These are phyloP conservation scores for Cercospora janseana DNA, from an alignment of 2,329 filamentous ascomycete genomes.

Conservation along the genomic window DNA sequence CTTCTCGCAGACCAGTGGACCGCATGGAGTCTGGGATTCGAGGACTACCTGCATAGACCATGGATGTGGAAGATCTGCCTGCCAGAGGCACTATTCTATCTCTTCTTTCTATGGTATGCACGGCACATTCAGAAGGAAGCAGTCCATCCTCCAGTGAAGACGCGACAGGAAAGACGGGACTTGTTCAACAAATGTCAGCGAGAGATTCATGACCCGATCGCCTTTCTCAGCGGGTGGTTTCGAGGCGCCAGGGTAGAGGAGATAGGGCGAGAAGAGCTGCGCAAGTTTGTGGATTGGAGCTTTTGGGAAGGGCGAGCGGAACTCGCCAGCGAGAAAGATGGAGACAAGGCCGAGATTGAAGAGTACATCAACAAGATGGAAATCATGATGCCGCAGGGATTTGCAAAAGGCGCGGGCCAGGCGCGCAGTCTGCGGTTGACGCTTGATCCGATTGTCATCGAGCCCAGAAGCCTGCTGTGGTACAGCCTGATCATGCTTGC, in stretches of 20 bases:
- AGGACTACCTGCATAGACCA: constrained; percentile 21
- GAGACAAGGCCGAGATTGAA: constrained; percentile 53
- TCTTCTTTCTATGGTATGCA: constrained; percentile 55
- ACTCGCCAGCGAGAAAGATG: constrained; percentile 50
- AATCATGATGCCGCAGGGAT: constrained; percentile 49
- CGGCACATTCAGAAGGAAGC: constrained; percentile 53
- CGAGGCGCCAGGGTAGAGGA: constrained; percentile 57
- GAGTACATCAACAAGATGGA: constrained; percentile 57
- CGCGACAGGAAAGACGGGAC: constrained; percentile 50
- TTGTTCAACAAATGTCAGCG: constrained; percentile 59
- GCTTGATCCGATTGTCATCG: constrained; percentile 60
- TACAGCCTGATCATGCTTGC: constrained; percentile 57
- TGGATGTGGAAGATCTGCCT: constrained; percentile 46
- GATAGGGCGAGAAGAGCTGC: constrained; percentile 65
- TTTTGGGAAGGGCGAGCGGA: constrained; percentile 63
- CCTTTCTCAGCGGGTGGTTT: constrained; percentile 65
- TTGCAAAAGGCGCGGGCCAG: constrained; percentile 56
- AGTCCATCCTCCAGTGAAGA: constrained; percentile 49
- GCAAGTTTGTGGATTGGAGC: constrained; percentile 66
- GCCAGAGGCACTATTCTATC: constrained; percentile 56
- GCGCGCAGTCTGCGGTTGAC: constrained; percentile 62
- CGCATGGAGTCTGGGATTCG: constrained; percentile 17
- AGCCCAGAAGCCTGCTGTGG: constrained; percentile 58
- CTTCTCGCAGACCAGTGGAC: constrained; percentile 13
- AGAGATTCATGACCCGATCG: constrained; percentile 55